A percentile compares a stretch with the other conserved stretches of the same genome.
Evolutionary conservation across 192 early-diverging fungal genomes (phyloP).

Genomic region (Podila horticola): DNA sequence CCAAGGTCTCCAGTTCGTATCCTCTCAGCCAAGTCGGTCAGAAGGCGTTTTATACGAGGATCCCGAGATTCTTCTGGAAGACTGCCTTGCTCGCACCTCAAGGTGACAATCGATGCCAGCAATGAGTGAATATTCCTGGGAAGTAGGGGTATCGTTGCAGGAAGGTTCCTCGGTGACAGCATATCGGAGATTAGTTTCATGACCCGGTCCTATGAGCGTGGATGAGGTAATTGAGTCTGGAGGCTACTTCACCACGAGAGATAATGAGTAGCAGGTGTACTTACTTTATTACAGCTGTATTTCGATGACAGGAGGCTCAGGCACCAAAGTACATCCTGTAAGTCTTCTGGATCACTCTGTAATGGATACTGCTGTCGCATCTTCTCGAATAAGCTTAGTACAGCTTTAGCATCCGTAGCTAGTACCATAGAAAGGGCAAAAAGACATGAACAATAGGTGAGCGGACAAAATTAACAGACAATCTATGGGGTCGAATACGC

Average conservation of each 20-base stretch:
- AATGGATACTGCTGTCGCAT: constrained; percentile 29
- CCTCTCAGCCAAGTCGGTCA: constrained; percentile 7
- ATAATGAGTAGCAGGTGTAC: neutral
- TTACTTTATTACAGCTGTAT: constrained; percentile 47
- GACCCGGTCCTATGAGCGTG: constrained; percentile 23
- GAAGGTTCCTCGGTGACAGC: constrained; percentile 1
- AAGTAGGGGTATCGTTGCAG: constrained; percentile 24
- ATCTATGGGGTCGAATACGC: neutral
- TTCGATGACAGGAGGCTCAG: constrained; percentile 28
- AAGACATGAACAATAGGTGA: neutral
- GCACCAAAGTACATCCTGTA: constrained; percentile 41
- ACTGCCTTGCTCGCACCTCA: constrained; percentile 15
- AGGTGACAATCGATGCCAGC: constrained; percentile 8
- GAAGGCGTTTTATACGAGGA: constrained; percentile 1
- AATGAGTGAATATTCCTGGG: constrained; percentile 29
- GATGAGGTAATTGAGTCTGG: neutral
- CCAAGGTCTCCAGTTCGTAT: constrained; percentile 37
- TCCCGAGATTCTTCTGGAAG: constrained; percentile 20
- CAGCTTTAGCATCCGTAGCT: constrained; percentile 20
- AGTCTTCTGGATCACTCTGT: constrained; percentile 32
- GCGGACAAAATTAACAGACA: neutral
- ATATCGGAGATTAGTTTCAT: constrained; percentile 2
- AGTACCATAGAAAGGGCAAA: neutral
- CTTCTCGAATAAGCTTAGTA: constrained; percentile 27
- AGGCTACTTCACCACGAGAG: neutral